Conservation (phyloP, 2,329 filamentous ascomycete genomes). For the Fonsecaea pedrosoi region DNA sequence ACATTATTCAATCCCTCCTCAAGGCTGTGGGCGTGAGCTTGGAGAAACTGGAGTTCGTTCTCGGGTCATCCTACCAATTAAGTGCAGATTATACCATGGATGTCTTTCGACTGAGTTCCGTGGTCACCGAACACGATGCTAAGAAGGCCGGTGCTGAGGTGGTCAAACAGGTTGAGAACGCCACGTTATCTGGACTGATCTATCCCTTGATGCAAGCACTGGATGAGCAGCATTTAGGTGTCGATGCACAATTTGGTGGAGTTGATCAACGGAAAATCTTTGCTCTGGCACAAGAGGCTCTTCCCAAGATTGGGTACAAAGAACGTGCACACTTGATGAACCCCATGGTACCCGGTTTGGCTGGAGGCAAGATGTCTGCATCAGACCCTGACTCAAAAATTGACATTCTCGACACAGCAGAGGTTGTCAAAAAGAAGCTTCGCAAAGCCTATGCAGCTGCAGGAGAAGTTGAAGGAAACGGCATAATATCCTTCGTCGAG, state of each 20-base stretch:
- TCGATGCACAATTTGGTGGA: slow-evolving; percentile 87
- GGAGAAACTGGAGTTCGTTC: slow-evolving; percentile 79
- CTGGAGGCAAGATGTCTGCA: slow-evolving; percentile 71
- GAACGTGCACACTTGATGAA: slow-evolving; percentile 78
- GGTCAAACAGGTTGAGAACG: slow-evolving; percentile 87
- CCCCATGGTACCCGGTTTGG: slow-evolving; percentile 86
- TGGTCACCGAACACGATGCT: slow-evolving; percentile 78
- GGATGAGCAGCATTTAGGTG: slow-evolving; percentile 86
- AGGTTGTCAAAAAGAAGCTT: slow-evolving; percentile 79
- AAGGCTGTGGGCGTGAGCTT: slow-evolving; percentile 79
- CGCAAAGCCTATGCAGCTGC: slow-evolving; percentile 83
- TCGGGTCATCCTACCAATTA: slow-evolving; percentile 82
- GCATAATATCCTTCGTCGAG: slow-evolving; percentile 84
- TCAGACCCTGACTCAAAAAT: slow-evolving; percentile 82
- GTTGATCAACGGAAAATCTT: slow-evolving; percentile 90
- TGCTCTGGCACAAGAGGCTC: slow-evolving; percentile 79
- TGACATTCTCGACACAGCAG: slow-evolving; percentile 82
- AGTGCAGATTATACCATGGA: slow-evolving; percentile 79
- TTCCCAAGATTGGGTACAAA: slow-evolving; percentile 85
- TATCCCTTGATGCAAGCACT: slow-evolving; percentile 90
- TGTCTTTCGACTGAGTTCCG: slow-evolving; percentile 74
- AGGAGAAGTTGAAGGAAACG: slow-evolving; percentile 80
- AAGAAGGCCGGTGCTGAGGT: slow-evolving; percentile 92
- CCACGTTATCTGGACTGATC: slow-evolving; percentile 74
- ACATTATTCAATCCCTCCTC: slow-evolving; percentile 75